Base-by-base conservation (phyloP, 1,139 yeast genomes). In the Candida neerlandica region DNA sequence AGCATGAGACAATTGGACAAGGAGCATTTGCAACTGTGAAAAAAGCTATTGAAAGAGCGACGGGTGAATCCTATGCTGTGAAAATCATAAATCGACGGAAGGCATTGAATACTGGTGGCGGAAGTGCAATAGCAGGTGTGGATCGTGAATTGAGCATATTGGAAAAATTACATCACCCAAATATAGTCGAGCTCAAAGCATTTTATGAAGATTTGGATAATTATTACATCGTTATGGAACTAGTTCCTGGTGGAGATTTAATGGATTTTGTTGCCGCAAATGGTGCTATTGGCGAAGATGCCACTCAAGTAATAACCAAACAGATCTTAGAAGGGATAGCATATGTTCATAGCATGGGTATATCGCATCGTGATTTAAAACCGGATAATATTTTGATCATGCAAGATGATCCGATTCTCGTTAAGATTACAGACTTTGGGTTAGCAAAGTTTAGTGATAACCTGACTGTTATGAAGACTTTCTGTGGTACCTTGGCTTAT, bases 21-120 rank as follows among this genome's bases (percentile, higher is more conserved):
- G 99, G 99, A 7, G 98, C 98, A 5, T 94, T 94, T 77, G 98
- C 98, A 3, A 87, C 92, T 1, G 99, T 94, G 18, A 86, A 90
- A 58, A 89, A 89, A 63, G 97, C 96, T 2, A 83, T 92, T 0
- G 95, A 91, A 59, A 77, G 97, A 51, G 68, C 83, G 5, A 85
- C 96, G 0, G 97, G 98, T 10, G 82, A 86, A 56, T 79, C 91
- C 2, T 91, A 75, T 65, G 99, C 99, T 0, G 96, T 90, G 23
- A 94, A 94, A 64, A 89, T 94, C 55, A 91, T 94, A 43, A 85
- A 86, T 54, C 84, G 92, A 61, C 76, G 90, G 51, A 89, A 89
- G 60, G 87, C 95, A 21, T 72, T 86, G 64, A 79, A 77, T 50
- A 89, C 92, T 4, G 90, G 89, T 35, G 81, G 86, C 30, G 86